phyloP scores from a whole-genome alignment of 2,329 filamentous ascomycete species.

The Fusarium sterilihyphosum region DNA sequence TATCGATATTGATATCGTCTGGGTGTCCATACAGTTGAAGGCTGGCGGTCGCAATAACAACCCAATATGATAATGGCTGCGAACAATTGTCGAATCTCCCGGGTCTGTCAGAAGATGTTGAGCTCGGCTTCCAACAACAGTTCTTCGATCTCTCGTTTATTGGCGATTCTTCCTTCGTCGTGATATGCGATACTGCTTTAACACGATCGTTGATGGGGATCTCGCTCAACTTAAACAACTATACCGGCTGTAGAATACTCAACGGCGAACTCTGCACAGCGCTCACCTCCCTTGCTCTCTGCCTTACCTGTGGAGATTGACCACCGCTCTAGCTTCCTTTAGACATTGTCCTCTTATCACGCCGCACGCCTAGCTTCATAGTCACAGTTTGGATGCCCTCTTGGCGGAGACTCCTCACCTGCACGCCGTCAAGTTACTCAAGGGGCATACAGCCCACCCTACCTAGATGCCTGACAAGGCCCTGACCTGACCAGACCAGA shows the following conservation, averaged over 20 bases:
- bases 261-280: constrained; percentile 18
- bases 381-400: constrained; percentile 25
- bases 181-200: constrained; percentile 8
- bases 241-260: constrained; percentile 2
- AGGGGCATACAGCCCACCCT: constrained; percentile 11
- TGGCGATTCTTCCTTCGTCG: neutral
- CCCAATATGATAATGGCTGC: neutral
- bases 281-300: constrained; percentile 27
- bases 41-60: neutral
- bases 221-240: constrained; percentile 38
- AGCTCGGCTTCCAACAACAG: neutral
- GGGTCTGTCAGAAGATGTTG: neutral
- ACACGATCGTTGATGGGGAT: constrained; percentile 18
- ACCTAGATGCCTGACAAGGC: constrained; percentile 25
- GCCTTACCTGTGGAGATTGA: constrained; percentile 32
- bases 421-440: constrained; percentile 16
- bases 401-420: constrained; percentile 24
- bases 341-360: constrained; percentile 15
- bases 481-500: constrained; percentile 27
- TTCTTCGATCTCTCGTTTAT: neutral
- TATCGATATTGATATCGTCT: neutral
- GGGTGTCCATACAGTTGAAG: neutral
- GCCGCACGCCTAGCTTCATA: constrained; percentile 21
- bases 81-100: neutral
- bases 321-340: constrained; percentile 20